Evolutionary conservation across 2,329 filamentous ascomycete species (phyloP), one percentile per base, ranked within the genome.

Genomic region (Ophiocordyceps camponoti-saundersi): DNA sequence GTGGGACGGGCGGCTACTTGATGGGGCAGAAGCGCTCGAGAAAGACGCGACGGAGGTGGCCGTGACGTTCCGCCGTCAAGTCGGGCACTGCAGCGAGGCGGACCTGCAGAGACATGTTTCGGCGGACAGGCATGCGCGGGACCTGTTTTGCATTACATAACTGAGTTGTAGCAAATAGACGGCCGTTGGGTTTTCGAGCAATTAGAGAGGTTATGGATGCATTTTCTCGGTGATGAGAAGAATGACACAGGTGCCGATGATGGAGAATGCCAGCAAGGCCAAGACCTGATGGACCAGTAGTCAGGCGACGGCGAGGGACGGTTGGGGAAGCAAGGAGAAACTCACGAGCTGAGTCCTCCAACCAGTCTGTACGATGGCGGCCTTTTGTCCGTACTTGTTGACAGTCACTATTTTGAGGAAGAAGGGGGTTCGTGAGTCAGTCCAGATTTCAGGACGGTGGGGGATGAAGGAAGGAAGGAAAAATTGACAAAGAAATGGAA

Each of bases 321-420:
- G 34, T 20, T 5, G 18, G 10, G 4, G 18, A 15, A 15, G 18
- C 3, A 20, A 21, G 29, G 6, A 11, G 22, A 29, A 13, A 60
- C 70, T 52, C 57, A 94, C 84, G 41, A 81, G 63, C 60, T 96
- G 89, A 36, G 92, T 96, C 64, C 87, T 90, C 83, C 85, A 92
- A 1, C 92, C 92, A 29, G 80, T 84, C 67, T 98, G 92, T 39
- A 98, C 92, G 52, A 96, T 73, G 0, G 92, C 92, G 23, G 74
- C 73, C 53, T 80, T 78, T 39, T 75, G 72, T 55, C 83, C 83
- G 61, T 95, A 98, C 59, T 85, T 82, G 55, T 83, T 83, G 22
- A 96, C 67, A 0, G 79, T 81, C 56, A 79, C 73, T 77, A 22
- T 12, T 21, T 8, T 5, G 20, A n/a, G n/a, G n/a, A n/a, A n/a